These are phyloP conservation scores for Blepharisma japonicum DNA, from an alignment of 73 alveolate species.

Conservation along the genomic window DNA sequence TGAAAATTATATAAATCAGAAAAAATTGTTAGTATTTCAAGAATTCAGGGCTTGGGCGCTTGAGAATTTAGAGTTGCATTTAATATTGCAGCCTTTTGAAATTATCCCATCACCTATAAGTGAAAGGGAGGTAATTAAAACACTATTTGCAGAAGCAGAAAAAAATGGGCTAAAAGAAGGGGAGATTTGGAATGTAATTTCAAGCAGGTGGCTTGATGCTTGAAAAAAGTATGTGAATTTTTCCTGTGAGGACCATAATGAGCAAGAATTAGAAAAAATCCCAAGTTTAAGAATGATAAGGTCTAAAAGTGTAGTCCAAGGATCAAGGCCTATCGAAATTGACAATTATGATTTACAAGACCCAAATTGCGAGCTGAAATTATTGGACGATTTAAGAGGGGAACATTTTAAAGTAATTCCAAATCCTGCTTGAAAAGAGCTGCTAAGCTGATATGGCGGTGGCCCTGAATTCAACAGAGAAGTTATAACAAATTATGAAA, in stretches of 20 bases:
- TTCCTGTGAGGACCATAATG: not conserved
- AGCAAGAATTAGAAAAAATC: not conserved
- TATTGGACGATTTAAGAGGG: not conserved
- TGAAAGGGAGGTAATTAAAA: constrained; percentile 51
- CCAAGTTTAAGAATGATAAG: not conserved
- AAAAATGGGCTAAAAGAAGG: constrained; percentile 25
- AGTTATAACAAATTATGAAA: not conserved
- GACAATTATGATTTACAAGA: not conserved
- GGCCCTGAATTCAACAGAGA: constrained; percentile 22
- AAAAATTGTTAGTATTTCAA: not conserved
- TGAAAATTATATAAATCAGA: no score
- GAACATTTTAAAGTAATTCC: not conserved
- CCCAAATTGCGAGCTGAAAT: not conserved
- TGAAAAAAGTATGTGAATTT: constrained; percentile 24
- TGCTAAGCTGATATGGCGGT: constrained; percentile 17
- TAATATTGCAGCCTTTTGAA: constrained; percentile 42
- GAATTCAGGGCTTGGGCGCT: constrained; percentile 51
- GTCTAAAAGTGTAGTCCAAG: not conserved
- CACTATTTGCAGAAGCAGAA: constrained; percentile 27
- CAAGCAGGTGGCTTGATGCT: constrained; percentile 11
- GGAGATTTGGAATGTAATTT: not conserved
- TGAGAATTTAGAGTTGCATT: constrained; percentile 47
- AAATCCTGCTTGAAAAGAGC: not conserved
- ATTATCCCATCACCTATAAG: constrained; percentile 65
- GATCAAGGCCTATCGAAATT: constrained; percentile 25